Evolutionary conservation across 805 yeast genomes (phyloP).

Genomic region (Candida takata): DNA sequence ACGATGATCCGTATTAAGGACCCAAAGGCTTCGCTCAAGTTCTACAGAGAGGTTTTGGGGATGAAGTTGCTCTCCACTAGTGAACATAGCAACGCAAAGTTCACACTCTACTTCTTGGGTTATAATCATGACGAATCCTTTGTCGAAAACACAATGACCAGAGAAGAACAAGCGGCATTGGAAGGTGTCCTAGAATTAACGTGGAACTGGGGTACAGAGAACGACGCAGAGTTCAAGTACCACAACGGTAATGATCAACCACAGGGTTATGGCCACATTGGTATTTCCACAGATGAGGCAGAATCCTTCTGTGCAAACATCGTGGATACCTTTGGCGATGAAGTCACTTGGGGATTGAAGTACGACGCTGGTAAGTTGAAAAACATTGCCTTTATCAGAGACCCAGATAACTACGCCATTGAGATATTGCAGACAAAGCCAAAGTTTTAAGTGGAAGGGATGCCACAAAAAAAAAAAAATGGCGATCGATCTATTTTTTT

Average conservation of each 20-base stretch:
- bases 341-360: conserved; percentile 53
- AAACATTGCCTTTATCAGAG: conserved; percentile 65
- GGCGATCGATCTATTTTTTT: too few relatives aligned
- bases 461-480: too few relatives aligned
- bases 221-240: conserved; percentile 65
- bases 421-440: conserved; percentile 51
- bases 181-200: conserved; percentile 85
- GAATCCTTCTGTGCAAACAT: conserved; percentile 45
- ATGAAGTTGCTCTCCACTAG: conserved; percentile 58
- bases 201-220: conserved; percentile 93
- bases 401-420: conserved; percentile 87
- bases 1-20: conserved; percentile 92
- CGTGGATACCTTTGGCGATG: conserved; percentile 37
- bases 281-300: conserved; percentile 63
- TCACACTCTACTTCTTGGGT: conserved; percentile 81
- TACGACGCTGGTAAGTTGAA: conserved; percentile 50
- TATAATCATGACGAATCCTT: conserved; percentile 44
- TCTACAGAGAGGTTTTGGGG: conserved; percentile 76
- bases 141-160: conserved; percentile 35
- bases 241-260: conserved; percentile 77
- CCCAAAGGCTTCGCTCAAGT: conserved; percentile 64
- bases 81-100: conserved; percentile 62
- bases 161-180: conserved; percentile 31
- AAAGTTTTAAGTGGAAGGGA: conserved; percentile 6
- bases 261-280: conserved; percentile 84